Base-by-base conservation (phyloP, 352 stramenopile species). In the Discostella stelligera region DNA sequence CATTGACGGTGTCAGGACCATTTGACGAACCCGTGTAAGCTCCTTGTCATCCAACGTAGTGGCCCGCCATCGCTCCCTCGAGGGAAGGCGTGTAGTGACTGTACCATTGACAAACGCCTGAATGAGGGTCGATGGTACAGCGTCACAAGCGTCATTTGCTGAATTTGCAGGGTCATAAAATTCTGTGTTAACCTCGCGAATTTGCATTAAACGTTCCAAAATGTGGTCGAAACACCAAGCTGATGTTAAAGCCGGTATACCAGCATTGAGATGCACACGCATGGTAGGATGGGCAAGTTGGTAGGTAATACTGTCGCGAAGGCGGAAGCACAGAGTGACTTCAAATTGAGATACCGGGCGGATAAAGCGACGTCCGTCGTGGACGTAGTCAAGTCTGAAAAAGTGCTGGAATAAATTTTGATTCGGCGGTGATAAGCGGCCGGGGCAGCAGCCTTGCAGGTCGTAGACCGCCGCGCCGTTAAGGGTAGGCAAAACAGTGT, bases 51-150 rank as follows among this genome's bases (percentile, higher is more conserved):
- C 9, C 0, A 10, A 0, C 14, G 48, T 32, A 50, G 48, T 23
- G 13, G 10, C 46, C 4, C 23, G 4, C 48, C 49, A 71, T 0
- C 11, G n/a, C 39, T 5, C 1, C 1, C 8, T 10, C 0, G 48
- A 50, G 16, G 63, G 48, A 2, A 69, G 44, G 0, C 44, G 16
- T 5, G 49, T 39, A 0, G 25, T 27, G 50, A 52, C 53, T 0
- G 63, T 49, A 18, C 27, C 23, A 37, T 52, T 49, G 4, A 53
- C 13, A 9, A 71, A 62, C 2, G 32, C 18, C n/a, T 59, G 61
- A 13, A n/a, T 53, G 13, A 14, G n/a, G 0, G 50, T 18, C 0
- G 46, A 27, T 48, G 48, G 48, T 8, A n/a, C n/a, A n/a, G n/a
- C n/a, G n/a, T n/a, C n/a, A n/a, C n/a, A n/a, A n/a, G n/a, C n/a